Evolutionary conservation across 208 protist genomes (phyloP).

Genomic region (Leishmania aethiopica): DNA sequence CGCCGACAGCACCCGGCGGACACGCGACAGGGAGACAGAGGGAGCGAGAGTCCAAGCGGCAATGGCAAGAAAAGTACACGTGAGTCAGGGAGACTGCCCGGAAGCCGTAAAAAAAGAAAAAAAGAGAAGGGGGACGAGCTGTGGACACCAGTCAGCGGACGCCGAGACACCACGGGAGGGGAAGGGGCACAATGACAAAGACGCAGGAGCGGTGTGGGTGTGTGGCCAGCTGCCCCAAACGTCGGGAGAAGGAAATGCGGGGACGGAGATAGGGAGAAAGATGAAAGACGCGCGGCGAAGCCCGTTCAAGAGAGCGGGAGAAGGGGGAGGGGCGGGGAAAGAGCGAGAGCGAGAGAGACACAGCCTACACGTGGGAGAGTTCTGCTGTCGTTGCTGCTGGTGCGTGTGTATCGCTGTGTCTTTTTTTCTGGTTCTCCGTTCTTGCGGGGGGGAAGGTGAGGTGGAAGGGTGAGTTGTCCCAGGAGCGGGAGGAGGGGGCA

Average conservation of each 20-base stretch:
- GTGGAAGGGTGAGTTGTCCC: neutral
- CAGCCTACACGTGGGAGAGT: neutral
- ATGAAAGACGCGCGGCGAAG: neutral
- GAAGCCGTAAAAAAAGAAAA: neutral
- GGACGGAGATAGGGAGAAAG: neutral
- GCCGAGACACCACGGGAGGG: neutral
- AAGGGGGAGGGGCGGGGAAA: neutral
- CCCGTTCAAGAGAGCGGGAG: neutral
- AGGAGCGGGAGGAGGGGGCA: neutral
- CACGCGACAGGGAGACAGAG: neutral
- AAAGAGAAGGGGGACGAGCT: too few species aligned
- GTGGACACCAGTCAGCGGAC: neutral
- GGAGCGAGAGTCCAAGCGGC: neutral
- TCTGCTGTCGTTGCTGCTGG: neutral
- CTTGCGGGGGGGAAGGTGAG: neutral
- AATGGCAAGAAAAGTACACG: neutral
- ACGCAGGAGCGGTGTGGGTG: neutral
- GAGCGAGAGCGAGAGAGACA: neutral
- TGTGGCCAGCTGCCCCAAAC: neutral
- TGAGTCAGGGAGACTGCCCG: neutral
- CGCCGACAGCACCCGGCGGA: neutral
- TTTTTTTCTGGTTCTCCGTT: neutral
- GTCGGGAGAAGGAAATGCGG: neutral
- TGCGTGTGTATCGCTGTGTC: neutral
- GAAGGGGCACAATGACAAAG: neutral